phyloP scores from a whole-genome alignment of 164 flowering plant genomes.

The Aristolochia californica region DNA sequence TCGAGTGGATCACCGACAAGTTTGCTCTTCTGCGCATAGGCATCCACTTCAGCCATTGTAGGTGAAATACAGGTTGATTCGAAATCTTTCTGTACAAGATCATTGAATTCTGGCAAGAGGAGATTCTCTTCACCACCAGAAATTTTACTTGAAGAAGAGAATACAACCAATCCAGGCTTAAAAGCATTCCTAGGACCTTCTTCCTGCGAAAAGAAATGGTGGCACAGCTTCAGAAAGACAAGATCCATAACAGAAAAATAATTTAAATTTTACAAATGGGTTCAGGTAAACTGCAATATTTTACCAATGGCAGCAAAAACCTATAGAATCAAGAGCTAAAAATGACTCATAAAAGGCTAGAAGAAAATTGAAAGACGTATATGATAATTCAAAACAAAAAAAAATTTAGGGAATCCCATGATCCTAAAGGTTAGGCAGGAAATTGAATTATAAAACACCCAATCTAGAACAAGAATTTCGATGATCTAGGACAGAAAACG shows the following conservation, averaged over 20 bases:
- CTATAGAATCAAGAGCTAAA: not conserved
- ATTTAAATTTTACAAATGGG: not conserved
- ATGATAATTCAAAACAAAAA: not conserved
- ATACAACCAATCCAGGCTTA: conserved; percentile 15
- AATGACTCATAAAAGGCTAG: not conserved
- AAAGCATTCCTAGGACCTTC: conserved; percentile 13
- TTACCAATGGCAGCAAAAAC: not conserved
- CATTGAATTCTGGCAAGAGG: conserved; percentile 55
- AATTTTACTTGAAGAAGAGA: conserved; percentile 30
- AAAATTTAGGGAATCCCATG: no score
- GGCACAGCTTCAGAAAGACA: not conserved
- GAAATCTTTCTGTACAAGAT: conserved; percentile 37
- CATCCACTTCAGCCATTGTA: conserved; percentile 19
- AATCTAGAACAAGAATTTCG: not conserved
- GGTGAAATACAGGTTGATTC: conserved; percentile 23
- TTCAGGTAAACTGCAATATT: not conserved
- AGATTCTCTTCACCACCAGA: conserved; percentile 37
- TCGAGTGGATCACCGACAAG: conserved; percentile 23
- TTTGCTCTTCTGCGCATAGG: conserved; percentile 9
- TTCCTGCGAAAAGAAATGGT: conserved; percentile 17
- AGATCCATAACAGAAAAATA: not conserved
- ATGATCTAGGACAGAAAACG: not conserved
- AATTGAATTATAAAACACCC: not conserved
- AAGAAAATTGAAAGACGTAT: not conserved
- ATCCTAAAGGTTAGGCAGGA: no score